Base-by-base conservation (phyloP, 768 basidiomycete species). In the Suillus decipiens region DNA sequence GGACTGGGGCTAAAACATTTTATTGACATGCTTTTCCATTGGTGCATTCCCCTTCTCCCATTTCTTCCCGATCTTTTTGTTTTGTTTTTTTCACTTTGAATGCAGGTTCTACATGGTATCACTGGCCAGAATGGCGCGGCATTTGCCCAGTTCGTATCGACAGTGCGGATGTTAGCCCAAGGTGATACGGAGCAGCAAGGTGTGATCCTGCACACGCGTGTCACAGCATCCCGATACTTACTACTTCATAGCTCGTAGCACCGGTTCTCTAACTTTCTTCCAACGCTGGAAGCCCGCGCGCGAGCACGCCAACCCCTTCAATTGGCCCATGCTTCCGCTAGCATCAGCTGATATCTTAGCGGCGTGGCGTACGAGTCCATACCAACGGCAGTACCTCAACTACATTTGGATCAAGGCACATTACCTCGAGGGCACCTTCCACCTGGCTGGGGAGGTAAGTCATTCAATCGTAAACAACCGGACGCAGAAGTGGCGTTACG, bases 281-380 rank as follows among this genome's bases (percentile, higher is more conserved):
- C 74, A 75, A 42, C 59, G 62, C 41, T 75, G 74, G 74, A 75
- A 75, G 51, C 72, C 67, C 3, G 66, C 74, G 2, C 69, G 74
- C 15, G 62, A 75, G 47, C 76, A 76, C 17, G 70, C 75, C 0
- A 75, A 72, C 39, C 74, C 74, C 0, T 76, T 75, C 62, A 69
- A 66, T 10, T 75, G 75, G 73, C 74, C 74, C 0, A 72, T 76
- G 72, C 69, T 76, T 2, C 74, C 74, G 2, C 0, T 48, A 0
- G 64, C 36, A 22, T 68, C 73, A 8, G 67, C 69, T 17, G 74
- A 75, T 15, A 71, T 75, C n/a, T 64, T 76, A 50, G 66, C 56
- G 3, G 22, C 68, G 2, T 75, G 73, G 73, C 65, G 64, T 50
- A 67, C 72, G 12, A 70, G 63, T 4, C 62, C 41, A 8, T 17